Conservation (phyloP, 352 stramenopile species). For the Pythium aphanidermatum region DNA sequence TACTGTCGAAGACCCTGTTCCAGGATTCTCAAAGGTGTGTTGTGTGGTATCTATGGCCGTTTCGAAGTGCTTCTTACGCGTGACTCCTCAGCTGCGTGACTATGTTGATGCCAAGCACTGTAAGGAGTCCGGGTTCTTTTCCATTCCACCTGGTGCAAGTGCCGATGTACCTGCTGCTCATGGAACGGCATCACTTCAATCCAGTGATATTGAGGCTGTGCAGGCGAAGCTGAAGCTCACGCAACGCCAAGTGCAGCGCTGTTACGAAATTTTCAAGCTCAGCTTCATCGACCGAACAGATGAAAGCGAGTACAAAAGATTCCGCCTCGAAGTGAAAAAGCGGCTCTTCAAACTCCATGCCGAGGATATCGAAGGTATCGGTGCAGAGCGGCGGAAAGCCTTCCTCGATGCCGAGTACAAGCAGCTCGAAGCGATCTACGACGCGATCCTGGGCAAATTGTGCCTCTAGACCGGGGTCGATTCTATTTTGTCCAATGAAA, state of each 20-base stretch:
- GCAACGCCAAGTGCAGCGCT: slow-evolving; percentile 67
- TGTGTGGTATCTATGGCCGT: too few relatives aligned
- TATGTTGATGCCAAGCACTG: slow-evolving; percentile 68
- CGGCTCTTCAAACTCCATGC: slow-evolving; percentile 59
- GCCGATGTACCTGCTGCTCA: slow-evolving; percentile 13
- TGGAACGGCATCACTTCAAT: slow-evolving; percentile 35
- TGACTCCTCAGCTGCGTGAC: slow-evolving; percentile 72
- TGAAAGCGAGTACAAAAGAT: slow-evolving; percentile 52
- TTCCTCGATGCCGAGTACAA: slow-evolving; percentile 70
- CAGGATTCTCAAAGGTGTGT: slow-evolving; percentile 58
- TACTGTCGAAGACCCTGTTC: slow-evolving; percentile 80
- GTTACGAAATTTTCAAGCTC: slow-evolving; percentile 75
- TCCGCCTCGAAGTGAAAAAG: slow-evolving; percentile 77
- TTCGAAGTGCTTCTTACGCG: neutral
- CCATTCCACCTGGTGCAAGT: slow-evolving; percentile 23
- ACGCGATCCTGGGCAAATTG: slow-evolving; percentile 30
- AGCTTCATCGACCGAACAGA: slow-evolving; percentile 42
- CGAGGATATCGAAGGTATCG: slow-evolving; percentile 74
- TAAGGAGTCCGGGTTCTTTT: slow-evolving; percentile 55
- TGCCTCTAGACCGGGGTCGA: neutral
- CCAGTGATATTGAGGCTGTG: slow-evolving; percentile 49
- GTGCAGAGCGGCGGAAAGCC: slow-evolving; percentile 62
- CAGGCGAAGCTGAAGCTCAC: slow-evolving; percentile 75
- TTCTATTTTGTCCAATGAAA: slow-evolving; percentile 13
- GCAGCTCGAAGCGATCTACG: slow-evolving; percentile 44